Evolutionary conservation across 1,284 basidiomycete species (phyloP), one percentile per base, ranked within the genome.

Genomic region (Puccinia hordei): DNA sequence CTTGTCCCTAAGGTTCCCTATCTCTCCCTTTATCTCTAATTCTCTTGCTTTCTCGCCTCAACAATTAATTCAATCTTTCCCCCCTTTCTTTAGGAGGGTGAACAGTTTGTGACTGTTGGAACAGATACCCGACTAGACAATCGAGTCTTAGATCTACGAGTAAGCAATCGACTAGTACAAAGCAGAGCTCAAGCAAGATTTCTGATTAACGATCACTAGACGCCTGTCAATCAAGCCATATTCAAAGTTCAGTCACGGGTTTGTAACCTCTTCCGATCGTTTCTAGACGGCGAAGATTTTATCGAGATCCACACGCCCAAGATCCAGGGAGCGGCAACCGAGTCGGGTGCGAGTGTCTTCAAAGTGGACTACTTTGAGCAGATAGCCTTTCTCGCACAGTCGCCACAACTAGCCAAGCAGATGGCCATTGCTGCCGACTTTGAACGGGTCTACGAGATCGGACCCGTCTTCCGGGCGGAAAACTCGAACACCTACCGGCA

Each of bases 391-490:
- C 90, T 99, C 38, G 97, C 97, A 9, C 97, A 99, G 87, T 94
- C 92, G 69, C 97, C 97, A 61, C 97, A 99, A 86, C 89, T 99
- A 19, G 93, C 94, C 71, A 99, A 99, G 87, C 97, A 99, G 87
- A 99, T 99, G 97, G 94, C 93, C 81, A 99, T 99, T 83, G 94
- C 96, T 49, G 94, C 94, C 82, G 97, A 99, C 88, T 95, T 99
- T 86, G 96, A 97, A 85, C 90, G 93, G 61, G 97, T 99, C 5
- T 99, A 96, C 87, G 97, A 99, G 87, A 95, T 99, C 82, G 96
- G 92, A 0, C 89, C 90, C 59, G 95, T 98, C 72, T 99, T 99
- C 89, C 93, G 96, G 82, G 96, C 96, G n/a, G 96, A 99, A 86
- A 91, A 98, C 86, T 93, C 95, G 59, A 96, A 97, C 87, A 98